A percentile compares a stretch with the other conserved stretches of the same genome.
Conservation (phyloP, 148 eudicot species). For the Amaranthus palmeri region DNA sequence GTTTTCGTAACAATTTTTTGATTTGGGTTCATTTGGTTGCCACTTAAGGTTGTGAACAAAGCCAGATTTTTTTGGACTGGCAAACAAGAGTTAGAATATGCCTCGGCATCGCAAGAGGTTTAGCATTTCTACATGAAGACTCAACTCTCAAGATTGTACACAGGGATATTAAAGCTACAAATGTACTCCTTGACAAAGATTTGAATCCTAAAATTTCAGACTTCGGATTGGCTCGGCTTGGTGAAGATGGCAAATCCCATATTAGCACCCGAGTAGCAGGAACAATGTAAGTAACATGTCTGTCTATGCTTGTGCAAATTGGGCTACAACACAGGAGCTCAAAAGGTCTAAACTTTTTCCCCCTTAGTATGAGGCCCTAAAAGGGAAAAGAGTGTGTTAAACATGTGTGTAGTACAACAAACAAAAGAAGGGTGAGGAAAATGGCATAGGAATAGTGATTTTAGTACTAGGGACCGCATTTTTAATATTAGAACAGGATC, state of each 20-base stretch:
- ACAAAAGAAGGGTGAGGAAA: too few species aligned
- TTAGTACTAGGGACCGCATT: too few species aligned
- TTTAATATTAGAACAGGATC: too few species aligned
- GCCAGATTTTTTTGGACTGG: slow-evolving; percentile 25
- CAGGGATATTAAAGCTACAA: slow-evolving; percentile 33
- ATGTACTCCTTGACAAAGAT: slow-evolving; percentile 28
- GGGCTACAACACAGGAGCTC: too few species aligned
- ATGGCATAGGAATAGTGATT: too few species aligned
- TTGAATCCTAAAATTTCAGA: slow-evolving; percentile 30
- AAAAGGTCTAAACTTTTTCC: too few species aligned
- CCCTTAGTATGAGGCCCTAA: too few species aligned
- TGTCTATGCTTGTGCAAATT: too few species aligned
- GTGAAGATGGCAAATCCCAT: slow-evolving; percentile 27
- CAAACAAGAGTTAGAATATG: slow-evolving; percentile 27
- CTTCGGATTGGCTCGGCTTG: slow-evolving; percentile 35
- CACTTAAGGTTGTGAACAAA: slow-evolving; percentile 20
- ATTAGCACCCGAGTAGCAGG: slow-evolving; percentile 33
- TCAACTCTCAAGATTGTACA: slow-evolving; percentile 32
- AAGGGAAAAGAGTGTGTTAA: too few species aligned
- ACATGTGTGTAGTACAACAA: too few species aligned
- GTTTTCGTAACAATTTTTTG: background rate
- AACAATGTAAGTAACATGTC: slow-evolving; percentile 25
- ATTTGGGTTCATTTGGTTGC: slow-evolving; percentile 3
- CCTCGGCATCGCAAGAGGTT: slow-evolving; percentile 31
- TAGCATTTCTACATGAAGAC: slow-evolving; percentile 35